Percentiles rank a stretch among this genome's conserved stretches.
Conservation (phyloP, 352 stramenopile genomes). For the Phytophthora foliorum region DNA sequence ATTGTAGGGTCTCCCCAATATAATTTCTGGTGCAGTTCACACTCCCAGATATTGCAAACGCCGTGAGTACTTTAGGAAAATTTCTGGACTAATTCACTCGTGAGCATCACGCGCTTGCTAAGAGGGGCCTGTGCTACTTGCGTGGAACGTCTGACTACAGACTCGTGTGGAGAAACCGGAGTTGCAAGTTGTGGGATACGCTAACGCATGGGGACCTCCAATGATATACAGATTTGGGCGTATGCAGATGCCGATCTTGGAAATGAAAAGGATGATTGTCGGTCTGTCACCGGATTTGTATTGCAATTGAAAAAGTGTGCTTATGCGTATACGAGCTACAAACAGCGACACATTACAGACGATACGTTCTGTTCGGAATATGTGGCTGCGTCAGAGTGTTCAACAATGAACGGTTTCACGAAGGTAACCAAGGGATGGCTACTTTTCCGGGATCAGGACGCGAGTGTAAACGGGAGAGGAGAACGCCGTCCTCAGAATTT, state of each 20-base stretch:
- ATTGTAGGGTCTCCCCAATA: conserved; percentile 3
- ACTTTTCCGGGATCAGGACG: too few species aligned
- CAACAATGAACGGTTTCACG: too few species aligned
- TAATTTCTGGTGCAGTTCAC: conserved; percentile 14
- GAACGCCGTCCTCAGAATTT: too few species aligned
- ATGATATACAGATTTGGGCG: neutral
- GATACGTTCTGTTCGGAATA: conserved; percentile 11
- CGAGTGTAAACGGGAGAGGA: too few species aligned
- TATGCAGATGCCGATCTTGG: neutral
- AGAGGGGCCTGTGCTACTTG: conserved; percentile 8
- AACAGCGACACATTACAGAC: conserved; percentile 1
- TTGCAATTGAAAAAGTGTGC: conserved; percentile 13
- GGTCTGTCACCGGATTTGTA: conserved; percentile 12
- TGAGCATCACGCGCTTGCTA: conserved; percentile 7
- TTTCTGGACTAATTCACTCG: conserved; percentile 7
- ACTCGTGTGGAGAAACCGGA: conserved; percentile 6
- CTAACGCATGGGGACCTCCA: conserved; percentile 5
- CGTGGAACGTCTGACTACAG: conserved; percentile 1
- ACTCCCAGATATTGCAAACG: conserved; percentile 11
- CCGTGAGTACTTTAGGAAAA: conserved; percentile 1
- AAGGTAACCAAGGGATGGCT: too few species aligned
- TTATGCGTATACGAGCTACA: conserved; percentile 9
- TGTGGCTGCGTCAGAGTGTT: conserved; percentile 6
- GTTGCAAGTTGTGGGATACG: neutral
- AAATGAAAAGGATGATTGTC: conserved; percentile 20